Percentiles rank a stretch among this genome's conserved stretches.
These are phyloP conservation scores for Cinnamomum chago DNA, from an alignment of 164 flowering plant species.

Conservation along the genomic window DNA sequence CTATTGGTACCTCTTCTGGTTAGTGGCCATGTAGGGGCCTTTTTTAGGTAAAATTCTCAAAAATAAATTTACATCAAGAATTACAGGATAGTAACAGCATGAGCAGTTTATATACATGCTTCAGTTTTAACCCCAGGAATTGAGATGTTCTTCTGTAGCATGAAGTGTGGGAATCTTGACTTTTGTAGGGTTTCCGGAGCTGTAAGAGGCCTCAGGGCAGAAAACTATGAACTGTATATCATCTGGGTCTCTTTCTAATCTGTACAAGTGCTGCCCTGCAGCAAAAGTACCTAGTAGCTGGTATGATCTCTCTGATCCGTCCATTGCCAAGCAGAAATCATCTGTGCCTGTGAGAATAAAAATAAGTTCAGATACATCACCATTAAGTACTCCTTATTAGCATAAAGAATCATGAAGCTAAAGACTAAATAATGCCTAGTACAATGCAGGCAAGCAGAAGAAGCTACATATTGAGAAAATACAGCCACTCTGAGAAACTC, in stretches of 20 bases:
- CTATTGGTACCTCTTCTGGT: too few species aligned
- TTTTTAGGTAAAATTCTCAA: too few species aligned
- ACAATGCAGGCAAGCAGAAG: neutral
- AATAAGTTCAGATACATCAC: neutral
- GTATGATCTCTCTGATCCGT: slow-evolving; percentile 78
- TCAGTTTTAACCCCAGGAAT: slow-evolving; percentile 24
- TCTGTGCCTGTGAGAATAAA: slow-evolving; percentile 43
- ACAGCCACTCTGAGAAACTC: too few species aligned
- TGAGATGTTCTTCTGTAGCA: slow-evolving; percentile 53
- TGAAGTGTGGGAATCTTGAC: slow-evolving; percentile 65
- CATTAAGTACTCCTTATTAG: too few species aligned
- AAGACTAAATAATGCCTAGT: too few species aligned
- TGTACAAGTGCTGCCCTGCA: slow-evolving; percentile 61
- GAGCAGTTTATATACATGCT: neutral
- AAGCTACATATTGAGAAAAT: too few species aligned
- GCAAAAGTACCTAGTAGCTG: slow-evolving; percentile 81
- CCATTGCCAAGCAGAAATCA: slow-evolving; percentile 74
- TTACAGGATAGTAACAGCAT: too few species aligned
- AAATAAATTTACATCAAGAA: too few species aligned
- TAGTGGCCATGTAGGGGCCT: too few species aligned
- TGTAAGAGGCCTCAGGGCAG: slow-evolving; percentile 29
- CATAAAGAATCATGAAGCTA: too few species aligned
- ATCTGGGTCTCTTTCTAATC: slow-evolving; percentile 28
- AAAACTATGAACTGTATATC: slow-evolving; percentile 42
- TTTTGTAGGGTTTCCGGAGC: slow-evolving; percentile 22